Conservation (phyloP, 2,329 filamentous ascomycete genomes). For the Aspergillus sp. region DNA sequence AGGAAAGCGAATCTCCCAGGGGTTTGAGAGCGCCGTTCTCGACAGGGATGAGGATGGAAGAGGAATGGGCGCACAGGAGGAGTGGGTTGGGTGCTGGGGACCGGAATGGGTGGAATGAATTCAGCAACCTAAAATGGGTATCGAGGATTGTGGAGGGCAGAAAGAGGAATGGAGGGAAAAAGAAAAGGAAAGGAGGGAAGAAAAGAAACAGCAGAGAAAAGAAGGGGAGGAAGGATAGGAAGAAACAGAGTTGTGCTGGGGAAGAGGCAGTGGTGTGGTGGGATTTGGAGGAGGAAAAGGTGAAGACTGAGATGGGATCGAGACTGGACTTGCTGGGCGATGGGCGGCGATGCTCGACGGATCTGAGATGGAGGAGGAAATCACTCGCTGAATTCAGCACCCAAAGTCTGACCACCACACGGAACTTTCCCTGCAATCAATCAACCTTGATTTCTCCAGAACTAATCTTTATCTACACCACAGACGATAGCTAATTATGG, state of each 20-base stretch:
- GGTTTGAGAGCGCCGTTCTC: constrained; percentile 31
- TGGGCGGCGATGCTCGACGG: constrained; percentile 13
- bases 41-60: constrained; percentile 39
- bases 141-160: constrained; percentile 24
- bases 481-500: background rate
- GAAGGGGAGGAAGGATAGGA: constrained; percentile 11
- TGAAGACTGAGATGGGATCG: constrained; percentile 12
- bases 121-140: constrained; percentile 26
- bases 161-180: constrained; percentile 29
- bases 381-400: constrained; percentile 12
- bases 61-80: constrained; percentile 29
- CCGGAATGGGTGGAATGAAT: constrained; percentile 32
- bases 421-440: background rate
- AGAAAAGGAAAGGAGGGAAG: constrained; percentile 27
- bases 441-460: background rate
- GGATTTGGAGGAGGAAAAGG: constrained; percentile 5
- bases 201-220: constrained; percentile 18
- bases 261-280: constrained; percentile 1
- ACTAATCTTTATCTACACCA: background rate
- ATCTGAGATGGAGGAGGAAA: constrained; percentile 13
- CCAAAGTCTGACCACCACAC: constrained; percentile 11
- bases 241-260: constrained; percentile 12
- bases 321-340: constrained; percentile 3
- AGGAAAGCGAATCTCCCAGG: constrained; percentile 10
- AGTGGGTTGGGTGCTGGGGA: constrained; percentile 21